These are phyloP conservation scores for Penicillium angulare DNA, from an alignment of 495 filamentous ascomycete species.

Conservation along the genomic window DNA sequence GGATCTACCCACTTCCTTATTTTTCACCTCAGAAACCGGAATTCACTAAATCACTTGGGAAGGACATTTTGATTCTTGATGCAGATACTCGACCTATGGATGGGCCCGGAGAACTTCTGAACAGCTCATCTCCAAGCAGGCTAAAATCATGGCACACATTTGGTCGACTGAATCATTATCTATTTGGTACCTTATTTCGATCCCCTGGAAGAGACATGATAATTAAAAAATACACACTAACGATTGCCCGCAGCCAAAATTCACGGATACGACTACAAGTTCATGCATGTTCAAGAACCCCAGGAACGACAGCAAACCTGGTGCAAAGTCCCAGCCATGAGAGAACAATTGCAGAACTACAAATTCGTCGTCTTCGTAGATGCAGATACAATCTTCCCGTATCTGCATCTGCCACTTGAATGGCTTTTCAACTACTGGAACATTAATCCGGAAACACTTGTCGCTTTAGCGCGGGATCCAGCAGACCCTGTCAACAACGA, in stretches of 20 bases:
- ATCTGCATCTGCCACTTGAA: conserved; percentile 50
- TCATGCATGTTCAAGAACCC: conserved; percentile 22
- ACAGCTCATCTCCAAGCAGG: conserved; percentile 15
- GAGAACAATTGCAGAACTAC: conserved; percentile 42
- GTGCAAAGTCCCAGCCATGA: conserved; percentile 49
- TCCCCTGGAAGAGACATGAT: neutral
- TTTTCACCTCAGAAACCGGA: neutral
- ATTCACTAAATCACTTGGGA: conserved; percentile 25
- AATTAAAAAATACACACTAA: neutral
- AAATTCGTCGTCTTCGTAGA: conserved; percentile 52
- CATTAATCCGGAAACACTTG: conserved; percentile 36
- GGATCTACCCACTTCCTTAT: neutral
- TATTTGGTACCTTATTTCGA: conserved; percentile 34
- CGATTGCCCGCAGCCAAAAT: conserved; percentile 33
- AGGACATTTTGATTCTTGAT: conserved; percentile 38
- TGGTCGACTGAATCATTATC: conserved; percentile 40
- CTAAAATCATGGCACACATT: conserved; percentile 20
- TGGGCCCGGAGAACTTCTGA: conserved; percentile 27
- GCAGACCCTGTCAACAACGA: conserved; percentile 27
- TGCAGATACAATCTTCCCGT: conserved; percentile 47
- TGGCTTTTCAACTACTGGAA: conserved; percentile 57
- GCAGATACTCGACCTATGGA: conserved; percentile 36
- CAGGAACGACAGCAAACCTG: conserved; percentile 39
- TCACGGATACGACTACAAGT: conserved; percentile 55
- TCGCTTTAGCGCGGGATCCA: conserved; percentile 46